Base-by-base conservation (phyloP, 352 stramenopile species). In the Phytopythium vexans region DNA sequence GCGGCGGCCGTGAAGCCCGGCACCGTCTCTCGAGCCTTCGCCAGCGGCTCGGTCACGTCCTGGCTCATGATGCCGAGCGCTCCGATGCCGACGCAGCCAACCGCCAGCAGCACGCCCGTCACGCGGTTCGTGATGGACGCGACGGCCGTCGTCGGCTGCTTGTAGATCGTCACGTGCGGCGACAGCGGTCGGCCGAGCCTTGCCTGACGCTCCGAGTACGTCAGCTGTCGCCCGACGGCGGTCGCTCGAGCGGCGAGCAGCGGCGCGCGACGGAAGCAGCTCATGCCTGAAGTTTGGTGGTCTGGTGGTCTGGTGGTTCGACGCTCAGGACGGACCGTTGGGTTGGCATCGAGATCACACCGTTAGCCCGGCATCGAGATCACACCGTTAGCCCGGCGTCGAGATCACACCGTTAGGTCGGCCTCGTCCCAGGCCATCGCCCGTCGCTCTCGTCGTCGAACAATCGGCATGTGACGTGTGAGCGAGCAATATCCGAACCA, bases 91-190 rank as follows among this genome's bases (percentile, higher is more conserved):
- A 73, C 73, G 54, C 89, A 83, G 37, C 94, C 95, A 32, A 92
- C 71, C 6, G 85, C 81, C 42, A 99, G 78, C 33, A 70, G 71
- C 14, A 96, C 70, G 36, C 87, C 93, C 8, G 92, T 96, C 44
- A 97, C 77, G 45, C 96, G 93, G 66, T 97, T 98, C 27, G 88
- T 92, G 72, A 99, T 97, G 34, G 88, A 98, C 33, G 88, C 85
- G n/a, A 98, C 57, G 35, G 95, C 96, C 21, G 77, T 84, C 14
- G 97, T 68, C 4, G 96, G 95, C 62, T 98, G 98, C 47, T 86
- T 77, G 78, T 99, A 99, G 66, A 98, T 96, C 44, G 82, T 95
- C 39, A 99, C 93, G 69, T 98, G 92, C n/a, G 97, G 97, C 49
- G 89, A 98, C 10, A 99, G 70, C 10, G 96, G 95, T 33, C 92